These are phyloP conservation scores for Beauveria caledonica DNA, from an alignment of 2,329 filamentous ascomycete species.

Conservation along the genomic window DNA sequence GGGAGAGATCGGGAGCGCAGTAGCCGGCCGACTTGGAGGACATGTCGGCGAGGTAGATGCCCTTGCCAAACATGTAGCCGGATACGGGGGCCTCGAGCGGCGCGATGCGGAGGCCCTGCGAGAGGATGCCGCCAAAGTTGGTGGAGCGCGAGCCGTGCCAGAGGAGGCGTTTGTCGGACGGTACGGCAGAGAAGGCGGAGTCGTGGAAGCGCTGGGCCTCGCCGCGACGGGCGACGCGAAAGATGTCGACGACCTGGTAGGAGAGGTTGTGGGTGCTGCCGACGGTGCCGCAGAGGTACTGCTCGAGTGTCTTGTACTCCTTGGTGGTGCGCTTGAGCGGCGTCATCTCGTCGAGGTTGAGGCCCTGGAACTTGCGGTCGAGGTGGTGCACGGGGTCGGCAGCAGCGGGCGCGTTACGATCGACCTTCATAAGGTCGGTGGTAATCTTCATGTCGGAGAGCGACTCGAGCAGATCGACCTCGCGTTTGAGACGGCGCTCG, in stretches of 20 bases:
- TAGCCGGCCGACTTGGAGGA: slow-evolving; percentile 76
- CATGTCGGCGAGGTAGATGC: slow-evolving; percentile 82
- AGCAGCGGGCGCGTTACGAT: slow-evolving; percentile 33
- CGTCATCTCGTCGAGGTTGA: slow-evolving; percentile 71
- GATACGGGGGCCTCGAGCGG: slow-evolving; percentile 72
- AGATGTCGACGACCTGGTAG: slow-evolving; percentile 65
- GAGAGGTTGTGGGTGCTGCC: slow-evolving; percentile 56
- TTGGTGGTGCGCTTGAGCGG: slow-evolving; percentile 46
- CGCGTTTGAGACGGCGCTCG: slow-evolving; percentile 54
- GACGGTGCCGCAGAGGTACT: slow-evolving; percentile 60
- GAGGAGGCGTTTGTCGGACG: slow-evolving; percentile 64
- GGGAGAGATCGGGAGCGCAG: slow-evolving; percentile 54
- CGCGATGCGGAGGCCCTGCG: slow-evolving; percentile 82
- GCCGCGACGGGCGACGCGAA: slow-evolving; percentile 69
- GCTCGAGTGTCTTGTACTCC: slow-evolving; percentile 58
- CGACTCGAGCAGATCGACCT: slow-evolving; percentile 72
- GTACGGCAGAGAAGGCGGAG: slow-evolving; percentile 42
- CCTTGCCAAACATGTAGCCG: slow-evolving; percentile 87
- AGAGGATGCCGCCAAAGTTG: slow-evolving; percentile 82
- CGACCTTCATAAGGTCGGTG: slow-evolving; percentile 65
- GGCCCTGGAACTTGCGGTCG: slow-evolving; percentile 63
- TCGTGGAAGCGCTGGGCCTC: slow-evolving; percentile 62
- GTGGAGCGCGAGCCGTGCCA: slow-evolving; percentile 83
- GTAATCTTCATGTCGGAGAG: slow-evolving; percentile 81
- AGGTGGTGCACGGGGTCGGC: slow-evolving; percentile 51